A percentile compares a stretch with the other conserved stretches of the same genome.
Conservation (phyloP, 306 rosid species). For the Begonia loranthoides region DNA sequence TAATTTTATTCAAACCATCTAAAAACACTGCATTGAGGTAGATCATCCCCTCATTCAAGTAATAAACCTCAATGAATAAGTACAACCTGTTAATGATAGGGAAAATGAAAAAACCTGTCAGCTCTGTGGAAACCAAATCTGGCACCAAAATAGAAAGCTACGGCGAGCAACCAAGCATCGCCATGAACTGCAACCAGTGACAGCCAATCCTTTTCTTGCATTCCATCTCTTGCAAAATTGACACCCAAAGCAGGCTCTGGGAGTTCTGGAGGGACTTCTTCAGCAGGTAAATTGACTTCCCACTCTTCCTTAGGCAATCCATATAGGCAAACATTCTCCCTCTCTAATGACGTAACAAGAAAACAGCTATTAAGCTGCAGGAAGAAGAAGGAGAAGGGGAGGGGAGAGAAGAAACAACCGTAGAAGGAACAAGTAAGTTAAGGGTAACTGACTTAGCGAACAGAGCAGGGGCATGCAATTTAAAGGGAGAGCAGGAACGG, state of each 20-base stretch:
- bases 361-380: too few relatives aligned
- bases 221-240: constrained; percentile 55
- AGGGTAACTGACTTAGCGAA: too few relatives aligned
- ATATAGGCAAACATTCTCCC: constrained; percentile 43
- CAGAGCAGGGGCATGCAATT: too few relatives aligned
- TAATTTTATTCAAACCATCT: too few relatives aligned
- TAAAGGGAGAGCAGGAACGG: too few relatives aligned
- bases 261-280: constrained; percentile 48
- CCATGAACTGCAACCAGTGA: constrained; percentile 33
- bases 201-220: constrained; percentile 41
- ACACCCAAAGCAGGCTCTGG: constrained; percentile 51
- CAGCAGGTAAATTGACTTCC: constrained; percentile 46
- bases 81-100: neutral
- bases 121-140: constrained; percentile 36
- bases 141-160: constrained; percentile 40
- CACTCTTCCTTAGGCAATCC: constrained; percentile 39
- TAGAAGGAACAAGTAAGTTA: too few relatives aligned
- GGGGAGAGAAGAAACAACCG: too few relatives aligned
- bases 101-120: constrained; percentile 23
- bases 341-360: constrained; percentile 18
- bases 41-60: neutral
- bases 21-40: too few relatives aligned
- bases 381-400: too few relatives aligned
- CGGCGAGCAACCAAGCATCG: constrained; percentile 38
- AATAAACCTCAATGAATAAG: neutral